phyloP scores from a whole-genome alignment of 2,329 filamentous ascomycete genomes.

The Calonectria honghensis region DNA sequence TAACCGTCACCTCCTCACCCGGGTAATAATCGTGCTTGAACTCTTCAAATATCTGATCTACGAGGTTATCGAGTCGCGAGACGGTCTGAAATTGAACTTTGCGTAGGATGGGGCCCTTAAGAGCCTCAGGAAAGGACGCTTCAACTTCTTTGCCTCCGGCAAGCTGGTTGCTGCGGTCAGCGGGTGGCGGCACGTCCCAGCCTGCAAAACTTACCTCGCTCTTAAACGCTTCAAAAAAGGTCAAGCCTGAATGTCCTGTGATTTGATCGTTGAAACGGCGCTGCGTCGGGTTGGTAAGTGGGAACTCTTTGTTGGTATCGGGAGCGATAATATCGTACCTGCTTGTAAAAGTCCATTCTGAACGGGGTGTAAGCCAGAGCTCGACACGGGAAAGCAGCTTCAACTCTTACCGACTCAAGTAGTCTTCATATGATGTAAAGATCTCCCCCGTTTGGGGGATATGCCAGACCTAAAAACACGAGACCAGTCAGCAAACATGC shows the following conservation, averaged over 20 bases:
- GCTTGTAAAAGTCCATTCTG: slow-evolving; percentile 95
- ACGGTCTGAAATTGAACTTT: slow-evolving; percentile 94
- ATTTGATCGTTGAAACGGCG: slow-evolving; percentile 96
- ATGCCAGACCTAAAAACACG: slow-evolving; percentile 84
- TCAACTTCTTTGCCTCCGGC: slow-evolving; percentile 92
- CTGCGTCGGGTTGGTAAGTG: slow-evolving; percentile 64
- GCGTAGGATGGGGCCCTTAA: slow-evolving; percentile 92
- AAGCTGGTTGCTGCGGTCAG: slow-evolving; percentile 68
- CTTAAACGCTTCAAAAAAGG: slow-evolving; percentile 92
- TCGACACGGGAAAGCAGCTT: slow-evolving; percentile 11
- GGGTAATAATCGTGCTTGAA: slow-evolving; percentile 95
- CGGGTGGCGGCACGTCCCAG: neutral
- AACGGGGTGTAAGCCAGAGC: slow-evolving; percentile 43
- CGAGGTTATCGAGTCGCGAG: slow-evolving; percentile 89
- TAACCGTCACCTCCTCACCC: slow-evolving; percentile 87
- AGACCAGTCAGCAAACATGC: slow-evolving; percentile 40
- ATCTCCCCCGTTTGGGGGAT: slow-evolving; percentile 93
- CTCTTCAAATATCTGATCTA: slow-evolving; percentile 81
- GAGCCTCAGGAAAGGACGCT: slow-evolving; percentile 90
- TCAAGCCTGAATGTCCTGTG: slow-evolving; percentile 92
- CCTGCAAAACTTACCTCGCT: slow-evolving; percentile 82
- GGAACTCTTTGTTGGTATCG: slow-evolving; percentile 25
- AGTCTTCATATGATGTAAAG: slow-evolving; percentile 91
- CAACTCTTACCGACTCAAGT: slow-evolving; percentile 82
- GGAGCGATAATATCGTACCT: slow-evolving; percentile 72